These are phyloP conservation scores for Pichia sp. DNA, from an alignment of 1,139 yeast genomes.

Conservation along the genomic window DNA sequence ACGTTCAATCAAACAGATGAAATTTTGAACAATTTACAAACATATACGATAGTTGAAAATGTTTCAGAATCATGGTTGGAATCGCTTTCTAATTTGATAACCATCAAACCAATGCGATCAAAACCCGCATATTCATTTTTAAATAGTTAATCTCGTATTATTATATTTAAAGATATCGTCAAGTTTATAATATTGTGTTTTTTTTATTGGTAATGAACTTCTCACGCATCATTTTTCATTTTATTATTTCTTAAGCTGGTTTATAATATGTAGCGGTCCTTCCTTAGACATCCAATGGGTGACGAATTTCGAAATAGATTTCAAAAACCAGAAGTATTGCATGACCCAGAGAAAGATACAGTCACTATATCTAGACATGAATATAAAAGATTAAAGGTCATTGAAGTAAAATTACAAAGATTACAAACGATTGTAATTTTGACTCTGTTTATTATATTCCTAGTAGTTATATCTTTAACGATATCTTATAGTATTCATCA, in stretches of 20 bases:
- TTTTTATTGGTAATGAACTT: background rate
- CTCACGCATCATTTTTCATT: background rate
- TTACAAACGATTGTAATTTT: background rate
- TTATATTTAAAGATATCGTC: background rate
- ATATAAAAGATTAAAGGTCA: conserved; percentile 1
- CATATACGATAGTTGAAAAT: conserved; percentile 1
- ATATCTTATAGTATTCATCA: background rate
- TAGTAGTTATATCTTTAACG: background rate
- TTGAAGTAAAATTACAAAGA: background rate
- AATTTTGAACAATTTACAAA: conserved; percentile 1
- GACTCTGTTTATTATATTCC: background rate
- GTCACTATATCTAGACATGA: background rate
- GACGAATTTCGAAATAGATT: background rate
- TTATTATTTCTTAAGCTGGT: background rate
- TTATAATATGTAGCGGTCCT: background rate
- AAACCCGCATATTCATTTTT: conserved; percentile 5
- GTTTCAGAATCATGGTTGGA: conserved; percentile 1
- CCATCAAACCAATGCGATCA: background rate
- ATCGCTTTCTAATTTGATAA: background rate
- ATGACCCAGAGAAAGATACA: background rate
- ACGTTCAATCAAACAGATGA: background rate
- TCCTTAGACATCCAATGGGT: background rate
- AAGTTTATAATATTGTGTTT: no score
- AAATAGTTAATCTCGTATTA: background rate
- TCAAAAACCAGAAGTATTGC: background rate